Conservation (phyloP, 805 yeast species). For the Kodamaea hsintzibuensis region DNA sequence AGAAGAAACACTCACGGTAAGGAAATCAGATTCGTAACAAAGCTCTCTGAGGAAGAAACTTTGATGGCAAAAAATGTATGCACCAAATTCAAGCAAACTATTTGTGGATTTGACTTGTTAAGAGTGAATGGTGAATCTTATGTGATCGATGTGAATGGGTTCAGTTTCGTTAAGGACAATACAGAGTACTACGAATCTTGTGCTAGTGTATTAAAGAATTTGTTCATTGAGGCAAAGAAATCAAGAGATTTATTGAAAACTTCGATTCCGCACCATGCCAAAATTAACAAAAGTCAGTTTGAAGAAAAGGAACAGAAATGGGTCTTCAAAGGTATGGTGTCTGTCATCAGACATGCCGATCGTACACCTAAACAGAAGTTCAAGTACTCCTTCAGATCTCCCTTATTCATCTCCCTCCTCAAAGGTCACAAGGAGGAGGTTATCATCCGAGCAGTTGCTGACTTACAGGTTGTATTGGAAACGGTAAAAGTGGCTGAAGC, state of each 20-base stretch:
- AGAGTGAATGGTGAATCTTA: slow-evolving; percentile 86
- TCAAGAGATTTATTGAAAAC: slow-evolving; percentile 40
- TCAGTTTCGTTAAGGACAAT: slow-evolving; percentile 95
- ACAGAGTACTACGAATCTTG: slow-evolving; percentile 80
- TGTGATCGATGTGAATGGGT: slow-evolving; percentile 97
- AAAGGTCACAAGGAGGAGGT: slow-evolving; percentile 97
- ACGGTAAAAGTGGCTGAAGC: slow-evolving; percentile 82
- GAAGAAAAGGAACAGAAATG: slow-evolving; percentile 83
- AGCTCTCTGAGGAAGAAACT: slow-evolving; percentile 71
- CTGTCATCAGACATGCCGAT: slow-evolving; percentile 95
- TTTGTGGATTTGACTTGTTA: slow-evolving; percentile 94
- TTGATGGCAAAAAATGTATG: slow-evolving; percentile 79
- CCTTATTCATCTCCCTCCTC: slow-evolving; percentile 77
- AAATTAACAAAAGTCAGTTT: slow-evolving; percentile 37
- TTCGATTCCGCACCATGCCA: slow-evolving; percentile 34
- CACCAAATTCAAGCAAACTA: slow-evolving; percentile 80
- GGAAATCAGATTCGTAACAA: slow-evolving; percentile 88
- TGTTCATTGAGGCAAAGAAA: slow-evolving; percentile 60
- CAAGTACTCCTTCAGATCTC: slow-evolving; percentile 90
- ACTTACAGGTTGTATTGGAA: slow-evolving; percentile 79
- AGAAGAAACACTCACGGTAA: slow-evolving; percentile 97
- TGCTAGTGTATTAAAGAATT: slow-evolving; percentile 70
- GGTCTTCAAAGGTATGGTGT: slow-evolving; percentile 92
- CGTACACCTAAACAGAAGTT: slow-evolving; percentile 98
- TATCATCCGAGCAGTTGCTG: slow-evolving; percentile 86